Conservation (phyloP, 106 monocot genomes). For the Gastrodia elata region DNA sequence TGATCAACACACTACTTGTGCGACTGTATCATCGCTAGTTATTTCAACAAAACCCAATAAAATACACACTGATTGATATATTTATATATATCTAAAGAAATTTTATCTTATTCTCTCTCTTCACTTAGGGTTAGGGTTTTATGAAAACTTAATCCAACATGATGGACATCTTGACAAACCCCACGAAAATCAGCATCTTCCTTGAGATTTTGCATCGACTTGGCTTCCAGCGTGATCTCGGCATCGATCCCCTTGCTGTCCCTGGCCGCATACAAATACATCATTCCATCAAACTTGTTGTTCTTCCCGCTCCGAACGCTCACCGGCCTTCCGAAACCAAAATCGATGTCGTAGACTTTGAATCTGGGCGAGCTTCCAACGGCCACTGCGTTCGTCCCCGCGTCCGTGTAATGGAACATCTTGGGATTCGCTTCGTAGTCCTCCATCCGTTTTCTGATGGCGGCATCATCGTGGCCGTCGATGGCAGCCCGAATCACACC, state of each 20-base stretch:
- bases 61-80: too few relatives aligned
- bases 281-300: slow-evolving; percentile 98
- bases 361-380: slow-evolving; percentile 95
- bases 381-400: slow-evolving; percentile 70
- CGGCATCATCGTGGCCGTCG: slow-evolving; percentile 46
- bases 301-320: slow-evolving; percentile 80
- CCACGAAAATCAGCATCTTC: slow-evolving; percentile 68
- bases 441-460: slow-evolving; percentile 43
- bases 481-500: slow-evolving; percentile 59
- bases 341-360: slow-evolving; percentile 82
- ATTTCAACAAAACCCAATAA: too few relatives aligned
- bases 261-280: slow-evolving; percentile 74
- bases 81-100: too few relatives aligned
- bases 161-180: too few relatives aligned
- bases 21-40: too few relatives aligned
- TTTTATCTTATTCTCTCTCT: too few relatives aligned
- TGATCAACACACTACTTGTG: too few relatives aligned
- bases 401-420: slow-evolving; percentile 85
- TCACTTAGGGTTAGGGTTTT: too few relatives aligned
- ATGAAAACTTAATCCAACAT: too few relatives aligned
- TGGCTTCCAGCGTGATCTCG: slow-evolving; percentile 67
- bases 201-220: slow-evolving; percentile 65
- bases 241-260: slow-evolving; percentile 68
- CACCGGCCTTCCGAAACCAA: slow-evolving; percentile 85
- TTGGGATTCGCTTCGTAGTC: slow-evolving; percentile 88